These are phyloP conservation scores for Lasiosphaeriaceae sp. DNA, from an alignment of 495 filamentous ascomycete species.

Conservation along the genomic window DNA sequence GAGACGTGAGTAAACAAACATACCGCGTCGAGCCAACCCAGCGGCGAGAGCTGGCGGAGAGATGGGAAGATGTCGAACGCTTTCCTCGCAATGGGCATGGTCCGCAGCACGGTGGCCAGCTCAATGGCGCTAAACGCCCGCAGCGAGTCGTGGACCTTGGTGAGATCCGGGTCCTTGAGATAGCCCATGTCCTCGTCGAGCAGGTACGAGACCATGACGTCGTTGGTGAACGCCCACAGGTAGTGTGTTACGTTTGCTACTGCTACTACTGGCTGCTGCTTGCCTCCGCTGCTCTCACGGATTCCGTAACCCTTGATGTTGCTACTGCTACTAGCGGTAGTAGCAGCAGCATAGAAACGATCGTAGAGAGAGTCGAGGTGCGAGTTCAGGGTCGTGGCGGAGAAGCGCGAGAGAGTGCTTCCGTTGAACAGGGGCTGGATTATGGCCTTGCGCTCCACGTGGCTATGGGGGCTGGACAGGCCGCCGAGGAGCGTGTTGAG, in stretches of 20 bases:
- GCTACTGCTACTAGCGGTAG: too few species aligned
- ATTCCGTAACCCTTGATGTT: too few species aligned
- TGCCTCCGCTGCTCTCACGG: too few species aligned
- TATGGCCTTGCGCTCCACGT: constrained; percentile 2
- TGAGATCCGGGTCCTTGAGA: background rate
- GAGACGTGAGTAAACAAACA: background rate
- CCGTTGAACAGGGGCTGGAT: constrained; percentile 5
- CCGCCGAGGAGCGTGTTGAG: constrained; percentile 1
- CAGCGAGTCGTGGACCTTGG: background rate
- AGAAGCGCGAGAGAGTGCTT: background rate
- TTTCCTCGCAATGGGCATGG: constrained; percentile 1
- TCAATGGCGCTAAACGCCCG: constrained; percentile 6
- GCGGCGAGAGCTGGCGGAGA: background rate
- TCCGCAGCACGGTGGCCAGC: constrained; percentile 5
- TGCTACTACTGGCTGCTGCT: too few species aligned
- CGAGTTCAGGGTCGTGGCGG: constrained; percentile 1
- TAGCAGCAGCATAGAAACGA: background rate
- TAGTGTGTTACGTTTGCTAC: background rate
- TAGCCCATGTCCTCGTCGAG: constrained; percentile 8
- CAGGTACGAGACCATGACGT: constrained; percentile 5
- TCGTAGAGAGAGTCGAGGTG: constrained; percentile 1
- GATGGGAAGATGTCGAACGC: constrained; percentile 3
- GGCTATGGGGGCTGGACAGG: constrained; percentile 1
- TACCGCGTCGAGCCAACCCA: constrained; percentile 1
- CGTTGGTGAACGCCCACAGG: constrained; percentile 4